These are phyloP conservation scores for Collybiopsis confluens DNA, from an alignment of 768 basidiomycete genomes.

Conservation along the genomic window DNA sequence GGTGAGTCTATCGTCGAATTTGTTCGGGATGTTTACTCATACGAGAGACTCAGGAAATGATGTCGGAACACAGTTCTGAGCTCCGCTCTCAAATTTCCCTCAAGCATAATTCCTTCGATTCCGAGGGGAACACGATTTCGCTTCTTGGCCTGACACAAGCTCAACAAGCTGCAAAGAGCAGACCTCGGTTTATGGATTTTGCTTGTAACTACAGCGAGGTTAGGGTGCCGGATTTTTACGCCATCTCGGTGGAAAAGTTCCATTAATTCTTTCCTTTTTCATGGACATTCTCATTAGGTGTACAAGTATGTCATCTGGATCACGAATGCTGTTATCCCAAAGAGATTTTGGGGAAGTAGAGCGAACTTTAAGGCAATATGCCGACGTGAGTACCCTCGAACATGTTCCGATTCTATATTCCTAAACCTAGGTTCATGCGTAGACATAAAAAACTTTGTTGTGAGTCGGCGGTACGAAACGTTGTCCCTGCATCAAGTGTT, in stretches of 20 bases:
- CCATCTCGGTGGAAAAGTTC: no score
- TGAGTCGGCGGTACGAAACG: conserved; percentile 76
- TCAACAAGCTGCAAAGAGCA: conserved; percentile 38
- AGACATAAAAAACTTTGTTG: conserved; percentile 78
- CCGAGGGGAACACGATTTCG: conserved; percentile 41
- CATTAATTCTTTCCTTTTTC: no score
- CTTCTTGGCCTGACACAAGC: conserved; percentile 46
- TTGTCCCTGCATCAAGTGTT: conserved; percentile 70
- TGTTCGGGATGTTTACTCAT: conserved; percentile 5
- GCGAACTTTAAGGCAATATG: conserved; percentile 59
- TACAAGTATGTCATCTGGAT: conserved; percentile 60
- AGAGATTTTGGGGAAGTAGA: conserved; percentile 72
- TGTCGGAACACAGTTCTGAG: conserved; percentile 64
- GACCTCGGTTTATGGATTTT: conserved; percentile 80
- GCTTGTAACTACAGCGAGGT: conserved; percentile 65
- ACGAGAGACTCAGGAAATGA: conserved; percentile 51
- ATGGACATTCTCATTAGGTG: conserved; percentile 41
- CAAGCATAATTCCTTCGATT: conserved; percentile 47
- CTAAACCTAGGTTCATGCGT: background rate
- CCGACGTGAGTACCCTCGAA: conserved; percentile 44
- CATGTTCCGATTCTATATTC: background rate
- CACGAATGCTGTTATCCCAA: conserved; percentile 69
- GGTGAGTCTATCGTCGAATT: conserved; percentile 28
- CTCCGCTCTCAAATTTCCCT: conserved; percentile 48
- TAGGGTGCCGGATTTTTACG: no score